Evolutionary conservation across 106 monocot genomes (phyloP), one percentile per base, ranked within the genome.

Genomic region (Triglochin maritima): DNA sequence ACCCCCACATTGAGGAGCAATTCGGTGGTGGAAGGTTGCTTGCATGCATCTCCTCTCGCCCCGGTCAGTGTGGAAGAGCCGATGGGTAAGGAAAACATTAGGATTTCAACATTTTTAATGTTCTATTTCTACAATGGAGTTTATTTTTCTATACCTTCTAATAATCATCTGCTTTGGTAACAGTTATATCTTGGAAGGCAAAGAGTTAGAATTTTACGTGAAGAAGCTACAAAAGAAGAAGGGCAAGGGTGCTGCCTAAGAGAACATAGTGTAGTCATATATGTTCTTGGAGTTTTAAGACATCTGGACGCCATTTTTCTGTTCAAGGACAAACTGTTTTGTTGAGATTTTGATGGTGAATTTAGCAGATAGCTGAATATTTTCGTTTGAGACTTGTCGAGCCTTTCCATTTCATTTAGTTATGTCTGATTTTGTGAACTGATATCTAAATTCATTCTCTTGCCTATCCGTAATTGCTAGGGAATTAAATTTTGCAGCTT

Each of bases 181-280:
- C 56, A 84, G 84, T 7, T 81, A 84, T 52, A 81, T 84, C 55
- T 55, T 84, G 41, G 84, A 84, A 65, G 84, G 84, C 1, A 84
- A 81, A 50, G 84, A 84, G 71, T 71, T 84, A 4, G 84, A 84
- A 51, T 84, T 84, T 49, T 81, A 81, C 71, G 62, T 78, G 84
- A 84, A 81, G 78, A 84, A 84, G 63, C 46, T 84, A 29, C 84
- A 84, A 71, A 78, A 51, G 78, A 84, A 84, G 84, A 84, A 84
- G 69, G 84, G 81, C 75, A 84, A 84, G 75, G 80, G 84, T 68
- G 81, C 74, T 42, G 71, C 77, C 46, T 57, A 57, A 29, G 29
- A 29, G 29, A 29, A 29, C 29, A 29, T 29, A 29, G 29, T 29
- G 29, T 29, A 29, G 29, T 29, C 29, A 29, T 29, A 29, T 29